phyloP scores from a whole-genome alignment of 2,329 filamentous ascomycete genomes.

The Madurella fahalii region DNA sequence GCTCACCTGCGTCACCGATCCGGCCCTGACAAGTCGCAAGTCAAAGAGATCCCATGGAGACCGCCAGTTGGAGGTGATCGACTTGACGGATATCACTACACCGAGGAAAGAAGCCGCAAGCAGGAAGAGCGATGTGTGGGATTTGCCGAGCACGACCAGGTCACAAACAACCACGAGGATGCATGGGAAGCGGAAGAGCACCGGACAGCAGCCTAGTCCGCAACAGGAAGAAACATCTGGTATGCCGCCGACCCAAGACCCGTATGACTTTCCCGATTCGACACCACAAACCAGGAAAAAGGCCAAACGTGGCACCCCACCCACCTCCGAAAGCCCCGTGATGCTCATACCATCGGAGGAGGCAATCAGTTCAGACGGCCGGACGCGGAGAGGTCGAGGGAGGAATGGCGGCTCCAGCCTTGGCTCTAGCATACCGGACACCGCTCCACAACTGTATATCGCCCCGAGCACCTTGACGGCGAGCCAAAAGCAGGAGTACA shows the following conservation, averaged over 20 bases:
- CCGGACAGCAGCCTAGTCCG: slow-evolving; percentile 6
- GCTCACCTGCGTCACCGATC: slow-evolving; percentile 30
- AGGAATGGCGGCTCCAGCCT: background rate
- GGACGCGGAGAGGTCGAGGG: slow-evolving; percentile 1
- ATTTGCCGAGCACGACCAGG: slow-evolving; percentile 36
- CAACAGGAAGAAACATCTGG: background rate
- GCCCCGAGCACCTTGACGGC: slow-evolving; percentile 33
- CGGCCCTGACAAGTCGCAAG: slow-evolving; percentile 15
- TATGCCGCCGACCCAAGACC: slow-evolving; percentile 18
- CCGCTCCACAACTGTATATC: slow-evolving; percentile 28
- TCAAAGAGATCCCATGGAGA: slow-evolving; percentile 12
- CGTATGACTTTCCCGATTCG: slow-evolving; percentile 23
- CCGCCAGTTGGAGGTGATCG: slow-evolving; percentile 17
- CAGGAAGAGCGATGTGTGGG: slow-evolving; percentile 36
- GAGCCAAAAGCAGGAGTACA: slow-evolving; percentile 37
- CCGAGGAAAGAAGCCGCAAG: slow-evolving; percentile 26
- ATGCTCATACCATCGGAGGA: slow-evolving; percentile 13
- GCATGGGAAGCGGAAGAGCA: slow-evolving; percentile 16
- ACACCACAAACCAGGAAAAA: slow-evolving; percentile 13
- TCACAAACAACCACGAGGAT: slow-evolving; percentile 9
- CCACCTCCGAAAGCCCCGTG: slow-evolving; percentile 11
- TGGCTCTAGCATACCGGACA: slow-evolving; percentile 12
- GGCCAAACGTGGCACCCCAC: slow-evolving; percentile 4
- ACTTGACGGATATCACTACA: slow-evolving; percentile 34
- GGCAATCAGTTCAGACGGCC: background rate